phyloP scores from a whole-genome alignment of 2,329 filamentous ascomycete species.

The Colletotrichum karsti region DNA sequence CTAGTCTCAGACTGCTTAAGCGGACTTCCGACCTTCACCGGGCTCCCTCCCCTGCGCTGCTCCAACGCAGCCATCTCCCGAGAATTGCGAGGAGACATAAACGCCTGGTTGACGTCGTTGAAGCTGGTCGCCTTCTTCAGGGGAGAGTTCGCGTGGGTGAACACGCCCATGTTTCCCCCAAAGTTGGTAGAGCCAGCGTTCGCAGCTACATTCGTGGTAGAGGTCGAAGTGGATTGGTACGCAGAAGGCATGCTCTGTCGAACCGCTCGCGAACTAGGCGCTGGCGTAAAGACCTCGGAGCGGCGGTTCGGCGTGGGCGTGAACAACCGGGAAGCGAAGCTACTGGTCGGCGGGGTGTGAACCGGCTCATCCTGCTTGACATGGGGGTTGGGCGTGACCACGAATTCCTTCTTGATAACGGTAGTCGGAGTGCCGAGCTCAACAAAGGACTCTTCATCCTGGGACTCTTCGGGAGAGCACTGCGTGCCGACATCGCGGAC shows the following conservation, averaged over 20 bases:
- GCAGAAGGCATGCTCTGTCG: slow-evolving; percentile 44
- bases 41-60: slow-evolving; percentile 53
- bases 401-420: slow-evolving; percentile 78
- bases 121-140: slow-evolving; percentile 79
- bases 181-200: slow-evolving; percentile 39
- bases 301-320: slow-evolving; percentile 33
- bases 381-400: slow-evolving; percentile 83
- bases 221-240: slow-evolving; percentile 35
- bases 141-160: slow-evolving; percentile 82
- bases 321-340: slow-evolving; percentile 27
- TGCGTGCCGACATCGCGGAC: slow-evolving; percentile 85
- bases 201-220: slow-evolving; percentile 33
- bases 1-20: slow-evolving; percentile 45
- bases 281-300: slow-evolving; percentile 44
- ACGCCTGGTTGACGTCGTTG: slow-evolving; percentile 59
- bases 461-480: slow-evolving; percentile 61
- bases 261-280: slow-evolving; percentile 37
- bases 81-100: slow-evolving; percentile 64
- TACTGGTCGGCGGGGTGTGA: slow-evolving; percentile 16
- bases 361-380: slow-evolving; percentile 69
- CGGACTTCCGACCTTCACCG: slow-evolving; percentile 50
- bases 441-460: slow-evolving; percentile 53
- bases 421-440: slow-evolving; percentile 63
- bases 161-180: slow-evolving; percentile 84
- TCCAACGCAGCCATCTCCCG: slow-evolving; percentile 69